Evolutionary conservation across 495 filamentous ascomycete genomes (phyloP).

Genomic region (Trypethelium eluteriae): DNA sequence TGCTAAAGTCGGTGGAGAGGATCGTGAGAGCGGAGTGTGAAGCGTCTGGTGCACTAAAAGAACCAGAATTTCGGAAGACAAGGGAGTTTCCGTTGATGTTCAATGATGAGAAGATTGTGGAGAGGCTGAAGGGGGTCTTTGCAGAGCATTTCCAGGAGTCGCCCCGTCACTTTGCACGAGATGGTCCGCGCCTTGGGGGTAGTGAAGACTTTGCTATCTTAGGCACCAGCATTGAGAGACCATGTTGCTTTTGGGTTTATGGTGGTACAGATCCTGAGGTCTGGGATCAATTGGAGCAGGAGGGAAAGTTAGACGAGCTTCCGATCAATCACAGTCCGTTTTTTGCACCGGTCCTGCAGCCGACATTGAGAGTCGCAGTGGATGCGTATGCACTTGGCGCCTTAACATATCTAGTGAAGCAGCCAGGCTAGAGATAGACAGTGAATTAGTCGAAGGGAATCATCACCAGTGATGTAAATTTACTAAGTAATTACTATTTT

Average conservation of each 20-base stretch:
- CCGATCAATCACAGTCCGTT: constrained; percentile 51
- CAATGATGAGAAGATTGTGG: constrained; percentile 44
- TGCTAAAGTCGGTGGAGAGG: constrained; percentile 42
- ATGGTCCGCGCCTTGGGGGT: constrained; percentile 26
- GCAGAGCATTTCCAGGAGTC: constrained; percentile 38
- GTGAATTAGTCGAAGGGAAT: too few species aligned
- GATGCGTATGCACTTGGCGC: constrained; percentile 51
- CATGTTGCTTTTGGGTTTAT: constrained; percentile 51
- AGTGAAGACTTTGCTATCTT: constrained; percentile 54
- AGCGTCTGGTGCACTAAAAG: constrained; percentile 38
- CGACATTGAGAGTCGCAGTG: constrained; percentile 49
- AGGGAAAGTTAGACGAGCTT: constrained; percentile 36
- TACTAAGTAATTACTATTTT: too few species aligned
- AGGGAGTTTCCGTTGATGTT: constrained; percentile 43
- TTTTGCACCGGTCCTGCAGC: constrained; percentile 54
- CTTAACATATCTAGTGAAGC: constrained; percentile 33
- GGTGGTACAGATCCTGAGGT: constrained; percentile 43
- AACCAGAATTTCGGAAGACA: constrained; percentile 37
- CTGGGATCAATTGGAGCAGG: constrained; percentile 45
- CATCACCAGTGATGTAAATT: too few species aligned
- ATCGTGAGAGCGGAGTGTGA: constrained; percentile 49
- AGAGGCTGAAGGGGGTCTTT: constrained; percentile 39
- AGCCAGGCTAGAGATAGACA: too few species aligned
- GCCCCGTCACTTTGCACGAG: constrained; percentile 19
- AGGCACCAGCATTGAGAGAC: constrained; percentile 44